Percentiles rank a stretch among this genome's conserved stretches.
phyloP scores from a whole-genome alignment of 2,329 filamentous ascomycete species.

The Ambrosiella beaveri region DNA sequence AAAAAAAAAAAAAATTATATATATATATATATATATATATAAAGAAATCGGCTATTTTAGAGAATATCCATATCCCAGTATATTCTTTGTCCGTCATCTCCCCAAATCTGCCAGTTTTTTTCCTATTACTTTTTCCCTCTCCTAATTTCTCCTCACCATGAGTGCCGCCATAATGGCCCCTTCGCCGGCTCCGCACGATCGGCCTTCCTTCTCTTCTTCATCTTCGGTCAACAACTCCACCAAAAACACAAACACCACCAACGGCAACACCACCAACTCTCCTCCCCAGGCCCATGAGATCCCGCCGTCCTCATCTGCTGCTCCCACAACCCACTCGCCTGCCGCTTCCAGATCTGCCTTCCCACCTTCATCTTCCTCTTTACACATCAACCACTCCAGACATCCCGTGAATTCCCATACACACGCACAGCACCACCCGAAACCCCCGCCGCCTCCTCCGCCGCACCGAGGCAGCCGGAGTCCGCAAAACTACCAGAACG shows the following conservation, averaged over 20 bases:
- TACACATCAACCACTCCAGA: conserved; percentile 15
- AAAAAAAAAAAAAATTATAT: not conserved
- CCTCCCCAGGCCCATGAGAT: conserved; percentile 24
- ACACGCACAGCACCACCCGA: conserved; percentile 1
- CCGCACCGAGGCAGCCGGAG: conserved; percentile 14
- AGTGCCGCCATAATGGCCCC: conserved; percentile 53
- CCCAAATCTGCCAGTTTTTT: not conserved
- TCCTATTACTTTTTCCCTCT: not conserved
- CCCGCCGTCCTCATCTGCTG: conserved; percentile 15
- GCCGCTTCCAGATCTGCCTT: conserved; percentile 33
- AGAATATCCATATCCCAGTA: not conserved
- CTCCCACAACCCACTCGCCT: conserved; percentile 26
- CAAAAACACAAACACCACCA: not conserved
- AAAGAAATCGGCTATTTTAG: not conserved
- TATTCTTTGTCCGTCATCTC: conserved; percentile 2
- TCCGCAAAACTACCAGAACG: conserved; percentile 16
- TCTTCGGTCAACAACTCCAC: conserved; percentile 8
- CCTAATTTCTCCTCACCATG: conserved; percentile 28
- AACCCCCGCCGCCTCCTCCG: conserved; percentile 1
- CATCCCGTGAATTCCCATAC: not conserved
- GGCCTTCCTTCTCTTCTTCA: conserved; percentile 31
- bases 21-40: too few species aligned
- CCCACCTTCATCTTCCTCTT: conserved; percentile 32
- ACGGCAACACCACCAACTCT: conserved; percentile 1
- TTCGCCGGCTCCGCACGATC: conserved; percentile 49